These are phyloP conservation scores for Viola odorata DNA, from an alignment of 345 rosid species.

Conservation along the genomic window DNA sequence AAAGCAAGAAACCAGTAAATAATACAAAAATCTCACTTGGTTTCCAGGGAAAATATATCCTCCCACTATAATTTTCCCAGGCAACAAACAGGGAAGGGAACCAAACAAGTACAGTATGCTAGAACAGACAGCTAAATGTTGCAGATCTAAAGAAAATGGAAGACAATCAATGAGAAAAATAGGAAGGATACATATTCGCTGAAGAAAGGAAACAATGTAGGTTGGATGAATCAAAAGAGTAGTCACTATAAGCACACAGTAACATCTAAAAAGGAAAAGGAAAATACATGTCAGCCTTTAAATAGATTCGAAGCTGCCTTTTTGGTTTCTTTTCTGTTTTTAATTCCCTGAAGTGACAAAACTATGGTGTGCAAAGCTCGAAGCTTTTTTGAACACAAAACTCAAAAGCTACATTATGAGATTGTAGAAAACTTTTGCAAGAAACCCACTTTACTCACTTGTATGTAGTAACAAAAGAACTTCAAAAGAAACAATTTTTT, in stretches of 20 bases:
- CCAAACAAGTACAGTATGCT: not conserved
- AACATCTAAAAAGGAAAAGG: not conserved
- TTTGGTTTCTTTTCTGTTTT: not conserved
- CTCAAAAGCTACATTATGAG: constrained; percentile 7
- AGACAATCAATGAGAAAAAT: not conserved
- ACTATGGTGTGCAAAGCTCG: constrained; percentile 11
- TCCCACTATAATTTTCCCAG: not conserved
- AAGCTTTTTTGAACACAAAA: constrained; percentile 25
- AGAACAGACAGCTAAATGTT: too few species aligned
- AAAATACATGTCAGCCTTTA: constrained; percentile 12
- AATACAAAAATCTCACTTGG: not conserved
- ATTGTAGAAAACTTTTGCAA: constrained; percentile 10
- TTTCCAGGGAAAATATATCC: too few species aligned
- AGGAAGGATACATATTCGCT: too few species aligned
- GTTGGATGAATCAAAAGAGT: not conserved
- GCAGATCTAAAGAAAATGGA: too few species aligned
- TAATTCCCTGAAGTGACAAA: not conserved
- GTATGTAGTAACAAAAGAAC: not conserved
- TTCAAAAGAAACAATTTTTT: constrained; percentile 26
- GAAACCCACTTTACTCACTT: not conserved
- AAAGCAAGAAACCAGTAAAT: constrained; percentile 3
- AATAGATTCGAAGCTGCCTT: constrained; percentile 25
- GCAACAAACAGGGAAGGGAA: not conserved
- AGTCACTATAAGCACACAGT: too few species aligned
- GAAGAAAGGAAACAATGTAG: not conserved